These are phyloP conservation scores for Metarhizium album DNA, from an alignment of 2,329 filamentous ascomycete genomes.

Conservation along the genomic window DNA sequence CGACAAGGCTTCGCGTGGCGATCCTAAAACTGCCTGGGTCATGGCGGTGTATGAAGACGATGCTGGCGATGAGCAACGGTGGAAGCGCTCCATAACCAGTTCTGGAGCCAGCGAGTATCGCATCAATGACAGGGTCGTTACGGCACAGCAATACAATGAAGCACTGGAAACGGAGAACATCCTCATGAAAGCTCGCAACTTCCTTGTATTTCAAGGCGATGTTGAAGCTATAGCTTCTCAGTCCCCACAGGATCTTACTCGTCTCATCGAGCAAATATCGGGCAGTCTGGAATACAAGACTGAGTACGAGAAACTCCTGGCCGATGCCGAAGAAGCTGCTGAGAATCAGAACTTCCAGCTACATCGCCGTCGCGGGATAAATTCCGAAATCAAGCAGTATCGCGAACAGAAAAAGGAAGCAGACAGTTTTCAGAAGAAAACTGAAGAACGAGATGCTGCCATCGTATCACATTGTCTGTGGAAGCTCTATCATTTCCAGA, in stretches of 20 bases:
- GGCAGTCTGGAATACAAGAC: constrained; percentile 90
- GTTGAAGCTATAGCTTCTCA: constrained; percentile 95
- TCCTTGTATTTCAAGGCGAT: constrained; percentile 96
- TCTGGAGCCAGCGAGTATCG: constrained; percentile 87
- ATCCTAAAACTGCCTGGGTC: constrained; percentile 94
- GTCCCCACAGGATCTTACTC: constrained; percentile 84
- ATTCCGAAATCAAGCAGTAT: constrained; percentile 95
- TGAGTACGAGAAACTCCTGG: constrained; percentile 86
- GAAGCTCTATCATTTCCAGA: constrained; percentile 95
- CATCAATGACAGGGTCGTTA: constrained; percentile 87
- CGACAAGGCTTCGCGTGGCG: constrained; percentile 57
- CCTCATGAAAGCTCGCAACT: constrained; percentile 94
- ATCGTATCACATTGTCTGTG: constrained; percentile 90
- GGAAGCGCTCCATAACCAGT: constrained; percentile 90
- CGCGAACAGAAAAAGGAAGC: constrained; percentile 94
- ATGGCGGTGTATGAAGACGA: constrained; percentile 99
- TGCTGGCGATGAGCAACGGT: constrained; percentile 84
- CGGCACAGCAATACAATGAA: constrained; percentile 86
- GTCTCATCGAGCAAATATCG: constrained; percentile 93
- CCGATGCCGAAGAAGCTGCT: constrained; percentile 71
- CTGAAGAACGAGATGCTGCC: constrained; percentile 79
- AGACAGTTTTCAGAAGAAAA: constrained; percentile 85
- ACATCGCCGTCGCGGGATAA: constrained; percentile 82
- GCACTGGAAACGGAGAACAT: constrained; percentile 90
- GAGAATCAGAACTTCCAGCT: constrained; percentile 86